phyloP scores from a whole-genome alignment of 331 rosid genomes.

The Acacia concinna region DNA sequence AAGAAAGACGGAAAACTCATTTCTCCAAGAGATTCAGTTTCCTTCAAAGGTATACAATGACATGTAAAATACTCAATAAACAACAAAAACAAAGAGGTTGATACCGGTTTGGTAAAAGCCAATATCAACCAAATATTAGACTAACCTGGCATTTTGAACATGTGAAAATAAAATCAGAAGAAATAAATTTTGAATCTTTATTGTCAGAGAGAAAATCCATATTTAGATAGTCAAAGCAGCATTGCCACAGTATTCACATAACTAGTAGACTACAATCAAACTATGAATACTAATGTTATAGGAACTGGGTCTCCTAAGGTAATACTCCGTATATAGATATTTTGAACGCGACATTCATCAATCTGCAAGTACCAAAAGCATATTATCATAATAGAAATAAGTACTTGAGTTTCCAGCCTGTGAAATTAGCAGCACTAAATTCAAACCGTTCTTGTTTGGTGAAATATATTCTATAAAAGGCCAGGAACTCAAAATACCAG shows the following conservation, averaged over 20 bases:
- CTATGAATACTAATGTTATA: not conserved
- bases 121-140: slow-evolving; percentile 13
- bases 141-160: slow-evolving; percentile 16
- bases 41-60: not conserved
- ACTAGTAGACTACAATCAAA: not conserved
- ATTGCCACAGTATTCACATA: not conserved
- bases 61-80: not conserved
- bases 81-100: not conserved
- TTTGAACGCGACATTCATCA: not conserved
- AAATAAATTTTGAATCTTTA: not conserved
- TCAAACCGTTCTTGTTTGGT: not conserved
- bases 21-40: not conserved
- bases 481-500: not conserved
- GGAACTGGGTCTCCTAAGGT: not conserved
- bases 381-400: not conserved
- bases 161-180: not conserved
- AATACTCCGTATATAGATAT: not conserved
- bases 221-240: not conserved
- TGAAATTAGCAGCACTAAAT: not conserved
- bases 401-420: not conserved
- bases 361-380: not conserved
- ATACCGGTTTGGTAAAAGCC: not conserved
- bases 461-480: not conserved
- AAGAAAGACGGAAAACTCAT: slow-evolving; percentile 18
- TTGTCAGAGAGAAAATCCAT: not conserved